Evolutionary conservation across 2,329 filamentous ascomycete species (phyloP).

Genomic region (Pestalotiopsis sp.): DNA sequence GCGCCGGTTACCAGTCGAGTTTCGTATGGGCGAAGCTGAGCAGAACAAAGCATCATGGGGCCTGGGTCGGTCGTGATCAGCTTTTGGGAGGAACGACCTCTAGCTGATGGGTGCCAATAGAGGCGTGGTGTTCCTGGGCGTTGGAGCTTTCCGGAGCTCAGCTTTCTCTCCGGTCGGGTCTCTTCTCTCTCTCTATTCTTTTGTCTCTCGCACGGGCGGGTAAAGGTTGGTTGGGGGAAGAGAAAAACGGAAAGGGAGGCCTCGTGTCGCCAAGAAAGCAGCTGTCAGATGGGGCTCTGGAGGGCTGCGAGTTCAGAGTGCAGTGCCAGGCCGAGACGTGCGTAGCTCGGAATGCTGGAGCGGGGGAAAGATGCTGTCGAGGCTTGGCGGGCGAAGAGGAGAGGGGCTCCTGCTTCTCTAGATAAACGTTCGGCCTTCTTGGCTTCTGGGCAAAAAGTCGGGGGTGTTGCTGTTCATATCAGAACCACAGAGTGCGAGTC

Average conservation of each 20-base stretch:
- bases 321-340: not conserved
- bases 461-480: not conserved
- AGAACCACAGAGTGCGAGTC: not conserved
- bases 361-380: constrained; percentile 4
- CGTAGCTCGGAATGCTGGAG: not conserved
- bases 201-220: not conserved
- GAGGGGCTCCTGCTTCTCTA: not conserved
- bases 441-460: not conserved
- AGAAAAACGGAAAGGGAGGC: not conserved
- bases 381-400: not conserved
- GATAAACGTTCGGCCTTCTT: constrained; percentile 1
- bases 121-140: not conserved
- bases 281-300: not conserved
- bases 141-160: not conserved
- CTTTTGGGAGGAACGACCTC: not conserved
- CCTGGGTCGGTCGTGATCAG: not conserved
- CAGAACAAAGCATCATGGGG: constrained; percentile 3
- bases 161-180: not conserved
- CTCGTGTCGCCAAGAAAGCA: constrained; percentile 9
- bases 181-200: not conserved
- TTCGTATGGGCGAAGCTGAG: constrained; percentile 3
- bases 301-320: not conserved
- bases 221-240: not conserved
- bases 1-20: constrained; percentile 8
- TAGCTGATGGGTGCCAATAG: not conserved